phyloP scores from a whole-genome alignment of 2,329 filamentous ascomycete genomes.

The Graphilbum sp. region DNA sequence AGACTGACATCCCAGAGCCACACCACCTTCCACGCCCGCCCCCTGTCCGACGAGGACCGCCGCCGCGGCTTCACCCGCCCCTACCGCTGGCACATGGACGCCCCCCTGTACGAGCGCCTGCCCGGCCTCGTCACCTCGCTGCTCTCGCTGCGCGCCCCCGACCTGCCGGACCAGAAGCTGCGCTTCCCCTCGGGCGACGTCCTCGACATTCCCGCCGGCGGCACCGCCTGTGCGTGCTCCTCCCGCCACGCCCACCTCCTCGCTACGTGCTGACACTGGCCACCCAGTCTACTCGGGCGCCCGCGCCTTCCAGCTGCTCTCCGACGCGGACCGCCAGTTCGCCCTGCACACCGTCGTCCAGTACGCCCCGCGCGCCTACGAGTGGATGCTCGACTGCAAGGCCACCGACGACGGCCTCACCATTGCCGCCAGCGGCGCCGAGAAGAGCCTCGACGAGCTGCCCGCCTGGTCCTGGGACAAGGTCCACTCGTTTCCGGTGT shows the following conservation, averaged over 20 bases:
- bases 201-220: slow-evolving; percentile 5
- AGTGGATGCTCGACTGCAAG: slow-evolving; percentile 27
- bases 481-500: background rate
- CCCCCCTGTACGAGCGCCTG: slow-evolving; percentile 55
- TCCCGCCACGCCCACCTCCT: background rate
- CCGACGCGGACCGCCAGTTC: slow-evolving; percentile 7
- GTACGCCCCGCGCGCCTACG: slow-evolving; percentile 8
- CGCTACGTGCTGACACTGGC: background rate
- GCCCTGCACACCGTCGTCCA: slow-evolving; percentile 7
- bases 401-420: slow-evolving; percentile 6
- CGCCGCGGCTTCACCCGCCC: slow-evolving; percentile 33
- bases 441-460: slow-evolving; percentile 1
- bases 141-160: slow-evolving; percentile 55
- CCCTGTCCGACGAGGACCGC: slow-evolving; percentile 23
- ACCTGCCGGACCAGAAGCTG: slow-evolving; percentile 5
- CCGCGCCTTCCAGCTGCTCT: slow-evolving; percentile 7
- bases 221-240: slow-evolving; percentile 5
- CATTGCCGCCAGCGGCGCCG: slow-evolving; percentile 4
- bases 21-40: slow-evolving; percentile 7
- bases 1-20: slow-evolving; percentile 6
- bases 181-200: slow-evolving; percentile 5
- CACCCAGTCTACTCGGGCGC: slow-evolving; percentile 6
- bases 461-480: slow-evolving; percentile 7
- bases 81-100: slow-evolving; percentile 69
- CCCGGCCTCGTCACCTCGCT: slow-evolving; percentile 57